Evolutionary conservation across 495 filamentous ascomycete species (phyloP).

Genomic region (Bacidia rubella): DNA sequence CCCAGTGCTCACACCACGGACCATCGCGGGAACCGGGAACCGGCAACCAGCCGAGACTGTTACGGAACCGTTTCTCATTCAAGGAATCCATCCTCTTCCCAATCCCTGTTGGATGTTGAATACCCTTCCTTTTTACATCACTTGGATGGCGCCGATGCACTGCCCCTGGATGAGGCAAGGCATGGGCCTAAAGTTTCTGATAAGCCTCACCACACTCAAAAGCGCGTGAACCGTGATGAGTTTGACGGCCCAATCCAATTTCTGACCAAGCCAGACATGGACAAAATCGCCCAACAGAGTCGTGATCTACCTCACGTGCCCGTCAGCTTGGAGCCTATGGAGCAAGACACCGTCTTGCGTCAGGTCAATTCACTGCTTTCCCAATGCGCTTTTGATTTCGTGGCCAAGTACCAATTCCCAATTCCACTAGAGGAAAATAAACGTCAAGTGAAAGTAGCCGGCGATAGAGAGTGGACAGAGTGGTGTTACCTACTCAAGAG

Average conservation of each 20-base stretch:
- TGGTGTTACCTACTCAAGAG: conserved; percentile 83
- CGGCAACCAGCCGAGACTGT: background rate
- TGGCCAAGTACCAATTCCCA: conserved; percentile 80
- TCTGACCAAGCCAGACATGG: conserved; percentile 50
- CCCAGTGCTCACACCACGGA: no score
- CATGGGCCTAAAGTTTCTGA: conserved; percentile 6
- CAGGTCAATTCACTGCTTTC: conserved; percentile 73
- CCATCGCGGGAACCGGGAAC: no score
- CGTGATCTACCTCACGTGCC: conserved; percentile 68
- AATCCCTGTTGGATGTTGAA: background rate
- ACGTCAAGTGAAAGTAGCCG: conserved; percentile 61
- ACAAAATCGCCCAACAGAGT: conserved; percentile 57
- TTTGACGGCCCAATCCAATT: conserved; percentile 79
- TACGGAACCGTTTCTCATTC: background rate
- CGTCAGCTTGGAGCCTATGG: conserved; percentile 65
- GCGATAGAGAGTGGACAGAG: conserved; percentile 82
- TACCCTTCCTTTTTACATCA: conserved; percentile 7
- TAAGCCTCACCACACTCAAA: conserved; percentile 37
- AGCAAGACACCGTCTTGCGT: conserved; percentile 68
- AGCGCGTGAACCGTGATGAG: conserved; percentile 71
- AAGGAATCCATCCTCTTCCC: background rate
- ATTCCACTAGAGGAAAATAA: conserved; percentile 70
- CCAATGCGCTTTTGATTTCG: conserved; percentile 76
- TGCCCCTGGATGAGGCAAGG: conserved; percentile 3
- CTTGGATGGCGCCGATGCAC: conserved; percentile 1